Base-by-base conservation (phyloP, 306 rosid genomes). In the Parietaria judaica region DNA sequence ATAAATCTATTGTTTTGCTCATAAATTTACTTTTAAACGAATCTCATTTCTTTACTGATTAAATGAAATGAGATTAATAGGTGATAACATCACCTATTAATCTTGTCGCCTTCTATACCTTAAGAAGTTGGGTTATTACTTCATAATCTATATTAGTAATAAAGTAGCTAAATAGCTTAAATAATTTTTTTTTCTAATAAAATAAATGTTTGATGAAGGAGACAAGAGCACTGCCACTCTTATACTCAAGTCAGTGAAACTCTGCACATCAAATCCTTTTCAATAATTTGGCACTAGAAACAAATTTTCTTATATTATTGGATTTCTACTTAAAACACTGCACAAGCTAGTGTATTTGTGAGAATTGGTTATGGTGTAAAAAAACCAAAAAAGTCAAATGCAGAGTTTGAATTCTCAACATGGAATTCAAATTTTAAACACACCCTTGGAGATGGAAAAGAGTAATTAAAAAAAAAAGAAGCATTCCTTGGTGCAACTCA, bases 321-420 rank as follows among this genome's bases (percentile, higher is more conserved):
- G 2, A 14, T 58, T 8, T 6, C 7, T 36, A 58, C 7, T 58
- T 14, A 58, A 34, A 43, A 10, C 23, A 56, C 15, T 35, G 10
- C 7, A 34, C 60, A 56, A 35, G 8, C 35, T 56, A 11, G 39
- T 23, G 31, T 56, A 4, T 35, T 39, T 58, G 34, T 37, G 62
- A 58, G 62, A 12, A 58, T 46, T 6, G 14, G 62, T 58, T 58
- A 11, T 15, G 39, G 14, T 10, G 11, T 31, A 4, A 35, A 11
- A 34, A 6, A 3, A 10, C 47, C 7, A 57, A 57, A 60, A 41
- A 41, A 41, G 50, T 60, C 64, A 60, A 59, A 43, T 43, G 41
- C 51, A 59, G 51, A 60, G 17, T 60, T 60, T 60, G 64, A 60
- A 60, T 6, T 45, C 15, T 44, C 52, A 16, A 9, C 15, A 36